A percentile compares a stretch with the other conserved stretches of the same genome.
These are phyloP conservation scores for Phytophthora cactorum DNA, from an alignment of 352 stramenopile species.

Conservation along the genomic window DNA sequence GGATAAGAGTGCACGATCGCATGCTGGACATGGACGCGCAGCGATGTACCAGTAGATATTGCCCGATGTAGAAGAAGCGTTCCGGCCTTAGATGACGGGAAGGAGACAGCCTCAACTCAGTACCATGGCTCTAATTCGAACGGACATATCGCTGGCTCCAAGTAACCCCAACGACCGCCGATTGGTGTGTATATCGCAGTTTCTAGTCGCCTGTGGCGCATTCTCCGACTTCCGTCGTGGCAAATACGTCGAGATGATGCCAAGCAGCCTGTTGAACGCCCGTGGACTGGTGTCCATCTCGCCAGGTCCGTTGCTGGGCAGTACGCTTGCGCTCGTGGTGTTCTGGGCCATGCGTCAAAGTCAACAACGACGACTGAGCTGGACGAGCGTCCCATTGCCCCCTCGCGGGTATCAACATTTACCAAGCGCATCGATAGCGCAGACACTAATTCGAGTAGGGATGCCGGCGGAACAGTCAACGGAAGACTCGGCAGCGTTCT, in stretches of 20 bases:
- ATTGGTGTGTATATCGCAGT: neutral
- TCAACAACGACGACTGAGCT: slow-evolving; percentile 16
- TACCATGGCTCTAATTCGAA: slow-evolving; percentile 7
- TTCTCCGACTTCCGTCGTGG: slow-evolving; percentile 3
- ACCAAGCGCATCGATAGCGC: slow-evolving; percentile 3
- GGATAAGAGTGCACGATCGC: no score
- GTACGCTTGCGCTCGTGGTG: slow-evolving; percentile 27
- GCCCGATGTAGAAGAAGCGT: neutral
- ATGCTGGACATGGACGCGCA: no score
- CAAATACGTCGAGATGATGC: slow-evolving; percentile 13
- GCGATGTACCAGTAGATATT: no score
- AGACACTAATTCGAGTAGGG: slow-evolving; percentile 7
- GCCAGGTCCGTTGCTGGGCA: slow-evolving; percentile 30
- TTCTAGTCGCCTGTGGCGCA: neutral
- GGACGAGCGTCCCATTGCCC: slow-evolving; percentile 29
- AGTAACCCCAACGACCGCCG: slow-evolving; percentile 8
- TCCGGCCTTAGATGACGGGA: neutral
- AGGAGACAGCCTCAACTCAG: no score
- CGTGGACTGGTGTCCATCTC: slow-evolving; percentile 16
- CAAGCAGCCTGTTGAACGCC: slow-evolving; percentile 10
- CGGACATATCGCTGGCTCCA: slow-evolving; percentile 13
- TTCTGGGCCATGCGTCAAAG: slow-evolving; percentile 28
- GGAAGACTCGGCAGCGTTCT: slow-evolving; percentile 23
- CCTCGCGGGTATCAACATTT: slow-evolving; percentile 22
- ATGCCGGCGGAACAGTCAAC: slow-evolving; percentile 11